These are phyloP conservation scores for Macadamia tetraphylla DNA, from an alignment of 164 flowering plant species.

Conservation along the genomic window DNA sequence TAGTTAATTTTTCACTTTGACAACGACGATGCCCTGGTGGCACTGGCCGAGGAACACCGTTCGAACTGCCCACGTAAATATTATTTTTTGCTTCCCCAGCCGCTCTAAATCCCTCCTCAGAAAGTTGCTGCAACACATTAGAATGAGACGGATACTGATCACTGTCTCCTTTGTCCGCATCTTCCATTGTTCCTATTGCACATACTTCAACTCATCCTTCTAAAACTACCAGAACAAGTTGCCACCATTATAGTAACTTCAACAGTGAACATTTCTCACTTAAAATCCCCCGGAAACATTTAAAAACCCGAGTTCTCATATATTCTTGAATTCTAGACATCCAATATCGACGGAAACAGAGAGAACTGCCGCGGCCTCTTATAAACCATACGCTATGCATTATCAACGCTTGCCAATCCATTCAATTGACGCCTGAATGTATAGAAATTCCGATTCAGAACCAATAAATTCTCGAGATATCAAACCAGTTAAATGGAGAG, in stretches of 20 bases:
- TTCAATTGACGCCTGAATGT: no score
- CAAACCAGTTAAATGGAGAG: no score
- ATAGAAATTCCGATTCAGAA: no score
- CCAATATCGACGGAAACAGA: not conserved
- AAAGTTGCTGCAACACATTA: constrained; percentile 3
- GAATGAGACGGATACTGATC: constrained; percentile 37
- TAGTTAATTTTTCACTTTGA: not conserved
- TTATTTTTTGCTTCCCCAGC: constrained; percentile 37
- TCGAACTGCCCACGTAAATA: constrained; percentile 23
- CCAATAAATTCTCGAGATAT: no score
- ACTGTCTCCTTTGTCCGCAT: constrained; percentile 18
- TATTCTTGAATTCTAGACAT: not conserved
- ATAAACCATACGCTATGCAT: no score
- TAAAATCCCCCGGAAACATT: not conserved
- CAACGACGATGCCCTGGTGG: not conserved
- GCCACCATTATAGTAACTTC: not conserved
- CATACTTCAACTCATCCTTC: not conserved
- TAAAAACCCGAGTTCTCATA: no score
- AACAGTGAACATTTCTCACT: not conserved
- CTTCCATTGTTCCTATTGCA: constrained; percentile 28
- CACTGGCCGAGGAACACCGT: constrained; percentile 2
- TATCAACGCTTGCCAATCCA: no score
- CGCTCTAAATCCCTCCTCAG: constrained; percentile 43
- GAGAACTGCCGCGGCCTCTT: no score
- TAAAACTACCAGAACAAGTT: no score